Evolutionary conservation across 108 stramenopile genomes (phyloP).

Genomic region (Epithemia pelagica): DNA sequence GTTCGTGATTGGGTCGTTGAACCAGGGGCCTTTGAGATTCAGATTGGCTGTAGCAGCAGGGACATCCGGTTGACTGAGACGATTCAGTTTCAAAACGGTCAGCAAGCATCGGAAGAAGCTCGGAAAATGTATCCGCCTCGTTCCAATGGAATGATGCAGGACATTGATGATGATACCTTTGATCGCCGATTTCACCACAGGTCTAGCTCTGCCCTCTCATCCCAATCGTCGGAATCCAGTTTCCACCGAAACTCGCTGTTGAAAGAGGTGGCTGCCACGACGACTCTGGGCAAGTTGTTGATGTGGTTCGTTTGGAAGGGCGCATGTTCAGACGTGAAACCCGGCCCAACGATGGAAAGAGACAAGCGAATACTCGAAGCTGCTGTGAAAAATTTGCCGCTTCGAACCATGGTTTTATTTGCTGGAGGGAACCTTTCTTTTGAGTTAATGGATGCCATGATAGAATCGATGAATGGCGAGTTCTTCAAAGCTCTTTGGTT

Average conservation of each 20-base stretch:
- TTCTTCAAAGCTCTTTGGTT: background rate
- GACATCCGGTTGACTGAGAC: conserved; percentile 30
- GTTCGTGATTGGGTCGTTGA: conserved; percentile 33
- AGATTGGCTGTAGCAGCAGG: conserved; percentile 32
- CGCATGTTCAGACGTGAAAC: conserved; percentile 12
- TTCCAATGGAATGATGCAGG: background rate
- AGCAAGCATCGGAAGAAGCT: conserved; percentile 9
- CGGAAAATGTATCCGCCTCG: conserved; percentile 18
- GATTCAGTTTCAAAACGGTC: conserved; percentile 22
- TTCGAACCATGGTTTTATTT: conserved; percentile 33
- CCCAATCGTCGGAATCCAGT: background rate
- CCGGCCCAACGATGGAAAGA: conserved; percentile 10
- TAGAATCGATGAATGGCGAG: conserved; percentile 23
- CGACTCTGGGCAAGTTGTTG: conserved; percentile 10
- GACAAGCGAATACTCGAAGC: conserved; percentile 25
- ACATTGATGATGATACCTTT: conserved; percentile 22
- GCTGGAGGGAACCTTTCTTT: conserved; percentile 32
- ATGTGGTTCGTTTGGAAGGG: conserved; percentile 3
- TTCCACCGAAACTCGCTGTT: conserved; percentile 32
- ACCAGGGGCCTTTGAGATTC: conserved; percentile 30
- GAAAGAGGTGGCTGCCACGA: conserved; percentile 15
- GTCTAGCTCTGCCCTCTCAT: background rate
- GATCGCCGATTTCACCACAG: conserved; percentile 16
- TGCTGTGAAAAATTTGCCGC: conserved; percentile 31
- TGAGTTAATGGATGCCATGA: conserved; percentile 30